Percentiles rank a stretch among this genome's conserved stretches.
Evolutionary conservation across 2,329 filamentous ascomycete genomes (phyloP).

Genomic region (Phaeosphaeriaceae sp.): DNA sequence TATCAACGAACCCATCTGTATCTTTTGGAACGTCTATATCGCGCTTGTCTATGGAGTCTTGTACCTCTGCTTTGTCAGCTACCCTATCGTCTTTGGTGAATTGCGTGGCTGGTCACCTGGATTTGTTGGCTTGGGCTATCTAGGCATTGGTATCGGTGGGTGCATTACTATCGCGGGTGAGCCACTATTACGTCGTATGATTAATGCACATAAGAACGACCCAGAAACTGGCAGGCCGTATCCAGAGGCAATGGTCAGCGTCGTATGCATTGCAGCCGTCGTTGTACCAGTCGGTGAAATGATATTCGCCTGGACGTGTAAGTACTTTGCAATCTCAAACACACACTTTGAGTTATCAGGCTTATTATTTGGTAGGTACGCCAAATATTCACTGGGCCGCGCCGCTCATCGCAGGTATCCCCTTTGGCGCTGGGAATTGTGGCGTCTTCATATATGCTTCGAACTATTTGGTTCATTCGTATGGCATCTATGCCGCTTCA

Average conservation of each 20-base stretch:
- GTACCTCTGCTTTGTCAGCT: constrained; percentile 89
- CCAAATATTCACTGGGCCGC: constrained; percentile 84
- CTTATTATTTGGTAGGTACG: too few relatives aligned
- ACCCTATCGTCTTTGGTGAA: constrained; percentile 81
- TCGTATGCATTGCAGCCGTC: constrained; percentile 79
- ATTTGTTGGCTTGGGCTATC: constrained; percentile 76
- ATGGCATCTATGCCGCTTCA: constrained; percentile 81
- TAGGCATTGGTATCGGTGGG: constrained; percentile 70
- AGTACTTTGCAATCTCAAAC: too few relatives aligned
- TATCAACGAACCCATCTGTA: constrained; percentile 84
- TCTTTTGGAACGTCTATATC: constrained; percentile 75
- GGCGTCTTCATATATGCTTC: constrained; percentile 81
- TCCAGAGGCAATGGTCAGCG: constrained; percentile 80
- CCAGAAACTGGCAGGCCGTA: constrained; percentile 73
- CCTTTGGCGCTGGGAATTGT: constrained; percentile 78
- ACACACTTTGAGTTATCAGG: too few relatives aligned
- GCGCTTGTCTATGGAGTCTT: constrained; percentile 84
- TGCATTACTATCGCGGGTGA: constrained; percentile 59
- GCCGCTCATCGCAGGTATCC: constrained; percentile 78
- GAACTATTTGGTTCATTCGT: constrained; percentile 80
- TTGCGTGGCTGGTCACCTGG: constrained; percentile 78
- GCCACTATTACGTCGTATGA: constrained; percentile 76
- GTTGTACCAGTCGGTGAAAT: constrained; percentile 80
- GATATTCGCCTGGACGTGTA: constrained; percentile 80
- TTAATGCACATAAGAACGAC: constrained; percentile 77